Evolutionary conservation across 2,329 filamentous ascomycete genomes (phyloP), one percentile per base, ranked within the genome.

Genomic region (Xylariaceae sp.): DNA sequence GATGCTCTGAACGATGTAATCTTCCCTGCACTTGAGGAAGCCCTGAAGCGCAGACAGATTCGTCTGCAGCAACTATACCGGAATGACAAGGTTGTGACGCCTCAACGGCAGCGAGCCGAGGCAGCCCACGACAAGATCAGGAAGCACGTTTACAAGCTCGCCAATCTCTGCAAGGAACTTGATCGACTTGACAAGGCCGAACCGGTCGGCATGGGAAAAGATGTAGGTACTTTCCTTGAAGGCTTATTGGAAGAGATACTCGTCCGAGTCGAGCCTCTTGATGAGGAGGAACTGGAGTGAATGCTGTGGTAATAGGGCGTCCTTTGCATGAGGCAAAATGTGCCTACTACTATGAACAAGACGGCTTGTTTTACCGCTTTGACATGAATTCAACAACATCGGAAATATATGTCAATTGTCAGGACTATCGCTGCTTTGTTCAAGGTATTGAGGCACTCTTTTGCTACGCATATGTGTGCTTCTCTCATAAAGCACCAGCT

Each of bases 231-330:
- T 0, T 95, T 97, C 67, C 75, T 97, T 6, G 94, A 99, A 73
- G 93, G 92, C 0, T 84, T 97, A 63, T 77, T 99, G 39, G 94
- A 99, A 73, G 94, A 99, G 78, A 88, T 99, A 23, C 77, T 99
- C 18, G 92, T 97, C 42, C 79, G 94, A 58, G 90, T 97, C 11
- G 93, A 97, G 76, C 90, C 92, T 3, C 80, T 92, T 62, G 90
- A 94, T 68, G 89, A 91, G 66, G 83, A 85, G n/a, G 83, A 85
- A 30, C 55, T 55, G 6, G 55, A 64, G 42, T 62, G 34, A 57
- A 35, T 34, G 44, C 9, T n/a, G 49, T 13, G 42, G 30, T 30
- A 39, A 51, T 42, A 51, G 18, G 9, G 18, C 30, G 37, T 59
- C 37, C 9, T 55, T 30, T 23, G 17, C 42, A 34, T 44, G 53